Conservation (phyloP, 768 basidiomycete genomes). For the Mycena capillaripes region DNA sequence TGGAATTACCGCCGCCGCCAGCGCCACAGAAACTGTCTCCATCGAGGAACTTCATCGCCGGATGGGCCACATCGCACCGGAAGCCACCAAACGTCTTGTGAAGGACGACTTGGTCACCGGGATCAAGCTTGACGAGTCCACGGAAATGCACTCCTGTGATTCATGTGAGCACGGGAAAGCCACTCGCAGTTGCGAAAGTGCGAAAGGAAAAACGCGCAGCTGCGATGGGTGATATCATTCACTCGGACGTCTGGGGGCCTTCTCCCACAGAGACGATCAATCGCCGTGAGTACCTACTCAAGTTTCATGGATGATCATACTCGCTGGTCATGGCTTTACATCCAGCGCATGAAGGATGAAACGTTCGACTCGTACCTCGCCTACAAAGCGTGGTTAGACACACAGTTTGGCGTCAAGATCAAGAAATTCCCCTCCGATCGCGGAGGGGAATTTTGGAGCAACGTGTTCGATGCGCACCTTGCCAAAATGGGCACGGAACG, state of each 20-base stretch:
- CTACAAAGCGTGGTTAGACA: slow-evolving; percentile 42
- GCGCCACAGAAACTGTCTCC: too few relatives aligned
- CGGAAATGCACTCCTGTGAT: slow-evolving; percentile 42
- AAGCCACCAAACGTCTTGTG: slow-evolving; percentile 41
- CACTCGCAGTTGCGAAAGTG: slow-evolving; percentile 32
- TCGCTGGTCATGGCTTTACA: slow-evolving; percentile 39
- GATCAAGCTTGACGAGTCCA: slow-evolving; percentile 41
- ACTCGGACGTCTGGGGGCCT: slow-evolving; percentile 55
- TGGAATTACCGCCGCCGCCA: too few relatives aligned
- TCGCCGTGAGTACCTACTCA: slow-evolving; percentile 44
- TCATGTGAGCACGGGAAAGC: slow-evolving; percentile 48
- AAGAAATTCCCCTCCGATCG: slow-evolving; percentile 45
- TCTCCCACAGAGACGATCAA: slow-evolving; percentile 19
- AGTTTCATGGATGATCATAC: slow-evolving; percentile 53
- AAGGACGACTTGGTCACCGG: slow-evolving; percentile 44
- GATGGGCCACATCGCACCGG: slow-evolving; percentile 45
- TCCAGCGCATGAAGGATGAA: slow-evolving; percentile 47
- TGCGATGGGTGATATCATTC: slow-evolving; percentile 47
- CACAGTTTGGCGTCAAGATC: slow-evolving; percentile 43
- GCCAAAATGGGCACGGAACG: too few relatives aligned
- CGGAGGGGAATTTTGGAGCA: slow-evolving; percentile 49
- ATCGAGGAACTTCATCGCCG: too few relatives aligned
- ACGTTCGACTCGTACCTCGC: slow-evolving; percentile 42
- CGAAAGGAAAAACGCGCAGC: slow-evolving; percentile 35
- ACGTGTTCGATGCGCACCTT: too few relatives aligned